Base-by-base conservation (phyloP, 768 basidiomycete species). In the Xerocomellus intermedius region DNA sequence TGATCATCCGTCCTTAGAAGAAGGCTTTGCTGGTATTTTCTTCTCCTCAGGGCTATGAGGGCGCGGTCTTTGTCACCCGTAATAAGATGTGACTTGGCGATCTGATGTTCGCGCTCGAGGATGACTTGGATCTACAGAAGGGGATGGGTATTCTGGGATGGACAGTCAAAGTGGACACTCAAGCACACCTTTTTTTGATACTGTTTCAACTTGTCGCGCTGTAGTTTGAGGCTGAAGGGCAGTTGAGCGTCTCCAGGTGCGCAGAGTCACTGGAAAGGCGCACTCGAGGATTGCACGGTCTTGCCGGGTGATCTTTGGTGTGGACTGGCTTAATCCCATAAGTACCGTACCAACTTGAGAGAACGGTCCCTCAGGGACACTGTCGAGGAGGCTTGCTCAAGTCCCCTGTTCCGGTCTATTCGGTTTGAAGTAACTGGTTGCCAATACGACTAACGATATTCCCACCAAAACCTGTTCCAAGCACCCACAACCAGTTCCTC, bases 271-370 rank as follows among this genome's bases (percentile, higher is more conserved):
- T 48, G 55, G 56, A 53, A 55, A 52, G 28, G 61, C 22, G 69
- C 59, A 98, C 96, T 98, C 96, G 56, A 99, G 82, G 58, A 99
- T 89, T 42, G 97, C 96, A 60, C 88, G 84, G 72, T 99, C 97
- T 67, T 95, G 95, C 28, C 84, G 77, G 19, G 97, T 98, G 59
- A 99, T 84, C 78, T 91, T 97, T 45, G 92, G 93, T 33, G 79
- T 72, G 36, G 89, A 91, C 70, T 89, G 86, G 60, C 76, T 81
- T 64, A 71, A 79, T 54, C 89, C 89, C 89, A 91, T 91, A 50
- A 35, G 50, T 55, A 41, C 24, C 24, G 42, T 54, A 42, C 54
- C 19, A 24, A 33, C 32, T 48, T 30, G 41, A 19, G 22, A 42
- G 30, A 19, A 41, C 32, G 39, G 56, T 52, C 44, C 46, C 49